Conservation (phyloP, 306 rosid species). For the Vicia faba region DNA sequence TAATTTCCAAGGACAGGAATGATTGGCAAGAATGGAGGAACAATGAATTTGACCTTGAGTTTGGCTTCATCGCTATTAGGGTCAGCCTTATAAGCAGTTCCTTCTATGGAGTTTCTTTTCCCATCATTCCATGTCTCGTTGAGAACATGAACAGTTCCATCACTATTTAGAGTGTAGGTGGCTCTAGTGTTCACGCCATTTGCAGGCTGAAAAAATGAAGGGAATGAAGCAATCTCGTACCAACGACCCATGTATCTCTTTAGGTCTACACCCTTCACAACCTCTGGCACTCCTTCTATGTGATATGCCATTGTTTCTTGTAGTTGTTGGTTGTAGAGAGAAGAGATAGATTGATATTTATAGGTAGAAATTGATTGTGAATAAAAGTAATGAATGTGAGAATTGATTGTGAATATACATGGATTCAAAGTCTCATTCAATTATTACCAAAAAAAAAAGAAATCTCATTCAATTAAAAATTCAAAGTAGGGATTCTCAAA, state of each 20-base stretch:
- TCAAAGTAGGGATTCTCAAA: no score
- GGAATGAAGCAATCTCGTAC: slow-evolving; percentile 91
- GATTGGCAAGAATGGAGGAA: background rate
- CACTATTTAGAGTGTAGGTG: slow-evolving; percentile 66
- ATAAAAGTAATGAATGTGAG: no score
- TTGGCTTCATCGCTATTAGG: slow-evolving; percentile 33
- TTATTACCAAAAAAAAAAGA: no score
- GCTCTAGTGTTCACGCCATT: slow-evolving; percentile 75
- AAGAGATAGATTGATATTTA: no score
- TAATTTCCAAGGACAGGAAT: background rate
- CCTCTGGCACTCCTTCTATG: slow-evolving; percentile 22
- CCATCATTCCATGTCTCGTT: slow-evolving; percentile 91
- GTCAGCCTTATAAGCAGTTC: slow-evolving; percentile 73
- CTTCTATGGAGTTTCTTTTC: slow-evolving; percentile 56
- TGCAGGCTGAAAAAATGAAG: slow-evolving; percentile 65
- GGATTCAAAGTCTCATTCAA: no score
- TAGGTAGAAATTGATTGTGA: no score
- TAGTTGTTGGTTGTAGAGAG: no score
- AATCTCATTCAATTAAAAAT: no score
- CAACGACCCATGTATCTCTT: slow-evolving; percentile 84
- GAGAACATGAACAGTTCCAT: slow-evolving; percentile 70
- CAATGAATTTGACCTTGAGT: background rate
- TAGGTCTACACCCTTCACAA: slow-evolving; percentile 62
- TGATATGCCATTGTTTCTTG: no score
- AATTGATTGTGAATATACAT: no score